Base-by-base conservation (phyloP, 1,284 basidiomycete species). In the Bjerkandera adusta region DNA sequence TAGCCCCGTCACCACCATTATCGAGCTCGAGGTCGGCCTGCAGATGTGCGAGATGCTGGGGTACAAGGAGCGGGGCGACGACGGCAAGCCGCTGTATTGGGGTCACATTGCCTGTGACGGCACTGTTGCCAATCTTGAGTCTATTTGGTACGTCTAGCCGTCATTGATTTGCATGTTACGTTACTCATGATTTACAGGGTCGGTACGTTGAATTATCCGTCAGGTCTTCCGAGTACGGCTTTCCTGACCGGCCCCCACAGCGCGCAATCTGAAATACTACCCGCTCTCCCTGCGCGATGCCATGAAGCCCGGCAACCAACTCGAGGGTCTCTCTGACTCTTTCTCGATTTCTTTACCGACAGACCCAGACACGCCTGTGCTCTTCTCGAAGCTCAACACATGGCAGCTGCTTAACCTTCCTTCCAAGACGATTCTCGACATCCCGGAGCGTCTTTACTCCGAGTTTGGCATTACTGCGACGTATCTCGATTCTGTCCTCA, bases 41-140 rank as follows among this genome's bases (percentile, higher is more conserved):
- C 62, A 74, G 32, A 49, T 75, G 22, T 73, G 67, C 51, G 55
- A 62, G 32, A 68, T 75, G 68, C 48, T 75, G 10, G 73, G 73
- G 5, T 74, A 62, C 45, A 52, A 64, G 13, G 38, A 43, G 18
- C 25, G 42, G 5, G 32, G 30, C 15, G 50, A 42, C 1, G 36
- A 45, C 5, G 27, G 36, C 25, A 24, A 51, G 12, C 59, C 57
- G 2, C 46, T 45, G 5, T 59, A 57, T 12, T 76, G 73, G 73
- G 74, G 73, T 1, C 74, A 76, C 52, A 69, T 76, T 37, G 63
- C 71, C 5, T 68, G 64, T 33, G 73, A 65, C 38, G 73, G 74
- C 11, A 65, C 71, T 11, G 58, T 76, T 7, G 73, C 73, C 1
- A 76, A 76, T 47, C 44, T 74, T 44, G 73, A 77, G 54, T 70